Evolutionary conservation across 2,329 filamentous ascomycete species (phyloP), one percentile per base, ranked within the genome.

Genomic region (Cryphonectria nitschkei): DNA sequence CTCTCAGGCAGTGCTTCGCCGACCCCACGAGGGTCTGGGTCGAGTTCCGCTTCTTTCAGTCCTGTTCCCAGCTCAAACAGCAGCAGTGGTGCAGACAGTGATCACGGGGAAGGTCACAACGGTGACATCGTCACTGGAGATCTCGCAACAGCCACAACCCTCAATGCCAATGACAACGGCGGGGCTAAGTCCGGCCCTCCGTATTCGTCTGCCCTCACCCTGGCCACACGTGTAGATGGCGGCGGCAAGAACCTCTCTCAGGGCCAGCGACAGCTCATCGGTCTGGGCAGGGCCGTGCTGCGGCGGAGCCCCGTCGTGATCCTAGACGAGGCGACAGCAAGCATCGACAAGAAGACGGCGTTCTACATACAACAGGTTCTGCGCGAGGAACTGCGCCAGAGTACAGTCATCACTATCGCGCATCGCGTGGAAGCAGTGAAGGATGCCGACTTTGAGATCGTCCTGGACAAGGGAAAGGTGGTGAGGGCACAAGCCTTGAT

Each of bases 371-470:
- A 91, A 78, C 80, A 85, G 19, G 82, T 90, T 2, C 76, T 91
- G 54, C 79, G 88, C 4, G 83, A 85, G 34, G 88, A 90, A 76
- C 80, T 91, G 61, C 76, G 77, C 4, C 72, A 82, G 19, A 89
- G 86, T 74, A 91, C 89, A 0, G 88, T 91, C 2, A 88, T 91
- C 58, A 90, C 89, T 0, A 90, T 91, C 76, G 89, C 89, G n/a
- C 89, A 91, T 77, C 83, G 89, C 1, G 80, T 90, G 1, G 87
- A 90, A 77, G 89, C 89, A 0, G 89, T 92, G 13, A 82, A 83
- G 73, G 86, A 88, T 71, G 87, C 87, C 0, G 83, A 85, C 66
- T 90, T 84, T 76, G 87, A 84, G 68, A 77, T 90, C 64, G 79
- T 87, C 41, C 75, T 90, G 63, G 86, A 89, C 46, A 79, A 80